Conservation (phyloP, 371 early-diverging fungal genomes). For the Rhizopus stolonifer region DNA sequence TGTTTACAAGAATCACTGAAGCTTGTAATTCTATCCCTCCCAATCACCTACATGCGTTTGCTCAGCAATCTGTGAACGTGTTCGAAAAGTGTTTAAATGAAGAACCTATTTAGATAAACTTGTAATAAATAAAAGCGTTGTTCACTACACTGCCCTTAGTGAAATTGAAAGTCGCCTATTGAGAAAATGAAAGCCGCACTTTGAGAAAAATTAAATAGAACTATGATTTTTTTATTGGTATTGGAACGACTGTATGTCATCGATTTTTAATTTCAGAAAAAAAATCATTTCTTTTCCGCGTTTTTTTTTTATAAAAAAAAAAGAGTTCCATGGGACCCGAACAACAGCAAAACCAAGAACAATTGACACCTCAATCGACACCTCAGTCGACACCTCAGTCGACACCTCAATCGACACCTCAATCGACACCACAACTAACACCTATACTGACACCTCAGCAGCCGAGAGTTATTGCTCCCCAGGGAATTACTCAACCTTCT, state of each 20-base stretch:
- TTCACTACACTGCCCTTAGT: background rate
- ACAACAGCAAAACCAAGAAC: background rate
- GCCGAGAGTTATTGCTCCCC: background rate
- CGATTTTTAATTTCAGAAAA: no score
- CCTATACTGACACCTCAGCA: no score
- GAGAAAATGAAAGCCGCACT: background rate
- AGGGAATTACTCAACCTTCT: background rate
- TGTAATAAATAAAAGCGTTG: constrained; percentile 3
- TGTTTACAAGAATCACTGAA: constrained; percentile 1
- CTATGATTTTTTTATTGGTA: no score
- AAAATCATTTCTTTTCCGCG: background rate
- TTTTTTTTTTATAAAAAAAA: no score
- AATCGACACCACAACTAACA: background rate
- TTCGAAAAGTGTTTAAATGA: constrained; percentile 17
- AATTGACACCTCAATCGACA: background rate
- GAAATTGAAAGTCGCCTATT: background rate
- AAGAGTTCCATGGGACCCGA: background rate
- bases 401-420: no score
- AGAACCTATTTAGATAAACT: constrained; percentile 12
- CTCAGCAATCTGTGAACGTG: constrained; percentile 8
- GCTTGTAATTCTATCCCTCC: constrained; percentile 8
- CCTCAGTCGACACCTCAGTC: background rate
- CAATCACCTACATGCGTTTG: constrained; percentile 4
- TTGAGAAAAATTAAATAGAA: background rate
- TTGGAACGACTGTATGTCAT: no score